A percentile compares a stretch with the other conserved stretches of the same genome.
Evolutionary conservation across 768 basidiomycete species (phyloP).

Genomic region (Termitomyces bulborhizus): DNA sequence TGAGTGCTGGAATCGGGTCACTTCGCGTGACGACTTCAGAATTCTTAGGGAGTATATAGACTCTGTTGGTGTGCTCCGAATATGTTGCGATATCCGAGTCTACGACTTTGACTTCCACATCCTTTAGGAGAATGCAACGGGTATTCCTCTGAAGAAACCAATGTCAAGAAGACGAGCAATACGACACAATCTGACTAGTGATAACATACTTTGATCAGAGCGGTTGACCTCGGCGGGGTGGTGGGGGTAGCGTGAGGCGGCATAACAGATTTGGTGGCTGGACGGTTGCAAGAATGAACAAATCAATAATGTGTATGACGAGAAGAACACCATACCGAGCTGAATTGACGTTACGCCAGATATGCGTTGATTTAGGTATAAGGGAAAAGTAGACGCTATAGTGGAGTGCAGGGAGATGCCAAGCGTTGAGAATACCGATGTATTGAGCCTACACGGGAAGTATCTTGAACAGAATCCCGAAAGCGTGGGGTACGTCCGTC

Average conservation of each 20-base stretch:
- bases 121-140: neutral
- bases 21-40: neutral
- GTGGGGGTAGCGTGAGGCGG: neutral
- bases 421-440: too few relatives aligned
- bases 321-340: too few relatives aligned
- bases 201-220: neutral
- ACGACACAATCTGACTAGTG: neutral
- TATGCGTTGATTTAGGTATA: too few relatives aligned
- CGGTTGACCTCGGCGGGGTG: neutral
- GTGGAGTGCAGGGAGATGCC: too few relatives aligned
- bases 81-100: too few relatives aligned
- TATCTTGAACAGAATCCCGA: too few relatives aligned
- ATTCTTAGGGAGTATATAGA: neutral
- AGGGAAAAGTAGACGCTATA: too few relatives aligned
- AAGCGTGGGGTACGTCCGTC: too few relatives aligned
- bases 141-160: neutral
- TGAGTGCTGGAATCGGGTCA: neutral
- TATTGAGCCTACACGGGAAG: too few relatives aligned
- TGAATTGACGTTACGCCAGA: too few relatives aligned
- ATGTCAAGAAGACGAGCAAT: neutral
- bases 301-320: neutral
- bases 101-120: neutral
- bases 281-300: neutral
- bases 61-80: neutral
- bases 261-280: neutral